phyloP scores from a whole-genome alignment of 2,329 filamentous ascomycete genomes.

The Thelonectria blattea region DNA sequence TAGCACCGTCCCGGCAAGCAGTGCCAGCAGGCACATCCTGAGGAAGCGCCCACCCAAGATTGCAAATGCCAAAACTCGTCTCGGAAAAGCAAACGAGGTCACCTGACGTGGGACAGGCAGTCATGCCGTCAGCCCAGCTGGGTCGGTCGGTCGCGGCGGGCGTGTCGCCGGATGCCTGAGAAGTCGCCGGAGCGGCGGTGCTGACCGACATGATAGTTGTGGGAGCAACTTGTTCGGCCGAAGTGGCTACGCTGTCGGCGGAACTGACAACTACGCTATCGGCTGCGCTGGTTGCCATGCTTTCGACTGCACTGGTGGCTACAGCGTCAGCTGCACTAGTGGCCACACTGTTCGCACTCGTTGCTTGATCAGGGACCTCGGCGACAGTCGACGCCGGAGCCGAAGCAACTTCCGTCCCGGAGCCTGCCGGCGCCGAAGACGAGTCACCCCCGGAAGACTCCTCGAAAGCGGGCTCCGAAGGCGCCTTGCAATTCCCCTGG shows the following conservation, averaged over 20 bases:
- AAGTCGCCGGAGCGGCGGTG: too few species aligned
- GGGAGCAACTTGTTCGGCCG: background rate
- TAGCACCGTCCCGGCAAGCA: slow-evolving; percentile 27
- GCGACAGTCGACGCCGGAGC: slow-evolving; percentile 4
- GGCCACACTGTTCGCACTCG: too few species aligned
- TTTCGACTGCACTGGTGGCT: background rate
- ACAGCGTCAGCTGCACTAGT: background rate
- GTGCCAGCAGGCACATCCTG: slow-evolving; percentile 29
- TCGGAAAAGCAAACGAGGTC: slow-evolving; percentile 27
- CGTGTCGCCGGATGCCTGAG: background rate
- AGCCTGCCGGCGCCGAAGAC: slow-evolving; percentile 1
- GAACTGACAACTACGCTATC: background rate
- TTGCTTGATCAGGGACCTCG: background rate
- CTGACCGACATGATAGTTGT: background rate
- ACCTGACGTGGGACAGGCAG: slow-evolving; percentile 24
- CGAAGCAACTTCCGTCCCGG: slow-evolving; percentile 7
- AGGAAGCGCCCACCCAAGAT: slow-evolving; percentile 30
- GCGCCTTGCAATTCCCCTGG: slow-evolving; percentile 27
- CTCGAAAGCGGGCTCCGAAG: slow-evolving; percentile 31
- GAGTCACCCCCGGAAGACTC: slow-evolving; percentile 17
- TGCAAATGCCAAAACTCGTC: slow-evolving; percentile 34
- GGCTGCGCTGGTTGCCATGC: background rate
- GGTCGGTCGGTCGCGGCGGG: slow-evolving; percentile 16
- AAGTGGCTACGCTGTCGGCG: background rate
- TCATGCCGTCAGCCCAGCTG: slow-evolving; percentile 22